Evolutionary conservation across 257 asterid genomes (phyloP), one percentile per base, ranked within the genome.

Genomic region (Forsythia viridissima): DNA sequence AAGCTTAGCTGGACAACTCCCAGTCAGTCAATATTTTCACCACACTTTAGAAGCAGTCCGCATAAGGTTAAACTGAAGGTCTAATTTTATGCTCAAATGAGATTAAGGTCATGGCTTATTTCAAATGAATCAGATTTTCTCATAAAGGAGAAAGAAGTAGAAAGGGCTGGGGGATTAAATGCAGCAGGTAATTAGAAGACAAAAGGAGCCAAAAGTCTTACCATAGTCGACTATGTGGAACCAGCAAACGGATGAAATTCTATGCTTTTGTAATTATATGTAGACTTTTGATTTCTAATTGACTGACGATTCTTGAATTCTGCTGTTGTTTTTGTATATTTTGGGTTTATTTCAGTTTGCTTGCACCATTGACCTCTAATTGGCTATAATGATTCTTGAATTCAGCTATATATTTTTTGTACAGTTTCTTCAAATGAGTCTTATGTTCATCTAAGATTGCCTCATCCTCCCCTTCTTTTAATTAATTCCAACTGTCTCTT

Each of bases 401-500:
- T 63, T 63, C 11, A 38, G 13, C 70, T 30, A 24, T 6, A 5
- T 4, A 5, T 4, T 6, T 16, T 52, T 13, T 18, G 24, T 6
- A 18, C 9, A 18, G 63, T 30, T 55, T 30, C 65, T 18, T 55
- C 65, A 55, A 18, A 48, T 15, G 30, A 55, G 30, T 18, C 7
- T 6, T 48, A 55, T 55, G 30, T 6, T 18, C 4, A n/a, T 30
- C 65, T 55, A 55, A 55, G n/a, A 55, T 16, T 55, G 65, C 11
- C 16, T 18, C 24, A n/a, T 18, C 30, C 30, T 48, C 57, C 57
- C 10, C 30, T 55, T 55, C 30, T 18, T 55, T 55, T 30, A 30
- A 1, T 75, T 52, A 73, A 78, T 55, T 80, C 12, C 43, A 78
- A 16, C 63, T 77, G 21, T 70, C 70, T 68, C 38, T n/a, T 84